These are phyloP conservation scores for Musa itinerans DNA, from an alignment of 176 grass and related monocot species.

Conservation along the genomic window DNA sequence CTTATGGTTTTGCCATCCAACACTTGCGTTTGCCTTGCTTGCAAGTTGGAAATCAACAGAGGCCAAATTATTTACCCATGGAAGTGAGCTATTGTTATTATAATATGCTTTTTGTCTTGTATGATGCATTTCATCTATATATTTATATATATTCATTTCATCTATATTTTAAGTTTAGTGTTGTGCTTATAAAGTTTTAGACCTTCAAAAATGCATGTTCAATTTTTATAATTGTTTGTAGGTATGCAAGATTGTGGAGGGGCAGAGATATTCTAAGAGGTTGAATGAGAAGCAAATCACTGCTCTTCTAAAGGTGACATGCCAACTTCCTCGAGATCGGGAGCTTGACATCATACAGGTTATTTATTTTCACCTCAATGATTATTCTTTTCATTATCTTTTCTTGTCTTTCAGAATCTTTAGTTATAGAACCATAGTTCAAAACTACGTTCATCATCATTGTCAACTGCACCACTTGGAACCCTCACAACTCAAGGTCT, in stretches of 20 bases:
- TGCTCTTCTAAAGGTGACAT: conserved; percentile 25
- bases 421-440: background rate
- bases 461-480: too few species aligned
- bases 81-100: conserved; percentile 44
- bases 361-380: background rate
- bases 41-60: conserved; percentile 53
- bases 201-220: background rate
- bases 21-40: conserved; percentile 48
- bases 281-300: conserved; percentile 30
- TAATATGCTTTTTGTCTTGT: background rate
- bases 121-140: background rate
- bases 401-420: background rate
- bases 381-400: background rate
- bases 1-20: conserved; percentile 27
- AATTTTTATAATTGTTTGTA: conserved; percentile 13
- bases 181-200: background rate
- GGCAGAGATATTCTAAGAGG: conserved; percentile 55
- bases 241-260: conserved; percentile 54
- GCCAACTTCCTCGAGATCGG: conserved; percentile 22
- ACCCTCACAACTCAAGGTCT: background rate
- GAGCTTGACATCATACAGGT: conserved; percentile 36
- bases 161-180: too few species aligned
- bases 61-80: conserved; percentile 61
- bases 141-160: conserved; percentile 9
- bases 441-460: too few species aligned